Percentiles rank a stretch among this genome's conserved stretches.
Evolutionary conservation across 768 basidiomycete species (phyloP).

Genomic region (Amanita muscaria): DNA sequence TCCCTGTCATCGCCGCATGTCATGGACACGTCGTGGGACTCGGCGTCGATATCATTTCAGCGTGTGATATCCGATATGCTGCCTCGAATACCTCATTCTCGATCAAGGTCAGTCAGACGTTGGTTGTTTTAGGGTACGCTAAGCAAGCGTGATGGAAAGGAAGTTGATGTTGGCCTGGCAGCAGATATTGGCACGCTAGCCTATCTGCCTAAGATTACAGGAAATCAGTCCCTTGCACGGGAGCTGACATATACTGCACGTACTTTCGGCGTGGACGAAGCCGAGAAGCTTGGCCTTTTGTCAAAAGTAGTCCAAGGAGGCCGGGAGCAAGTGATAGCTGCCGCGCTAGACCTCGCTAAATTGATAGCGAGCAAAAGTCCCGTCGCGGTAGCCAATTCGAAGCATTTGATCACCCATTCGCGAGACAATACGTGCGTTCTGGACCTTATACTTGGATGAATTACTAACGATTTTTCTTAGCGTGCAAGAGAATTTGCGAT

Average conservation of each 20-base stretch:
- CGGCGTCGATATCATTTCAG: constrained; percentile 63
- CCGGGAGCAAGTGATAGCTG: constrained; percentile 52
- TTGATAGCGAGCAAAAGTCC: constrained; percentile 72
- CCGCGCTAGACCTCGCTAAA: constrained; percentile 57
- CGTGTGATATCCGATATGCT: constrained; percentile 76
- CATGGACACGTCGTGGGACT: constrained; percentile 72
- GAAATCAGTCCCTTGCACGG: constrained; percentile 60
- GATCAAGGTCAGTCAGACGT: constrained; percentile 50
- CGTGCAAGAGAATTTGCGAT: constrained; percentile 3
- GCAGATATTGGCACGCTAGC: constrained; percentile 86
- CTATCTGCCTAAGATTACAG: constrained; percentile 67
- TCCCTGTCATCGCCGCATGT: constrained; percentile 78
- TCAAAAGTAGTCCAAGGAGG: constrained; percentile 65
- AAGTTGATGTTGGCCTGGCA: constrained; percentile 81
- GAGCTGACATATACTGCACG: constrained; percentile 75
- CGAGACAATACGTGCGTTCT: constrained; percentile 63
- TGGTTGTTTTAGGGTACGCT: background rate
- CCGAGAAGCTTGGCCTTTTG: constrained; percentile 60
- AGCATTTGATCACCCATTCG: constrained; percentile 69
- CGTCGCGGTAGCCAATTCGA: constrained; percentile 67
- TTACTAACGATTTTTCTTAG: background rate
- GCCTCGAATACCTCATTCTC: constrained; percentile 53
- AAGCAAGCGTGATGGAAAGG: constrained; percentile 43
- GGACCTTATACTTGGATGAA: background rate
- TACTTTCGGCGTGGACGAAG: constrained; percentile 61